Conservation (phyloP, 208 protist species). For the Herpetomonas samuelpessoai region DNA sequence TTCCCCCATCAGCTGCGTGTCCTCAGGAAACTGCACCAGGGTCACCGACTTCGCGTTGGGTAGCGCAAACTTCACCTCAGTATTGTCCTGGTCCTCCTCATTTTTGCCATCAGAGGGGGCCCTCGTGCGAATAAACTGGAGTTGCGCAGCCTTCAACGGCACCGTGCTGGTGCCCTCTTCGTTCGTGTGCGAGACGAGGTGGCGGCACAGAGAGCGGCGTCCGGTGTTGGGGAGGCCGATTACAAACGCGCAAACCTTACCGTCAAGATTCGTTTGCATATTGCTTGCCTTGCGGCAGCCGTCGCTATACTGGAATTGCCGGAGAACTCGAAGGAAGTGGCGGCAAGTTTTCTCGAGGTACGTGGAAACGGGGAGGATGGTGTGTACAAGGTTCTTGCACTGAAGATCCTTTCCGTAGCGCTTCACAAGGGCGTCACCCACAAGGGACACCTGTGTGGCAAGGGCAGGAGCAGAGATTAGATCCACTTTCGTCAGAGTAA, state of each 20-base stretch:
- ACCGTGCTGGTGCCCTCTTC: constrained; percentile 64
- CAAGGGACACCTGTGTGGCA: constrained; percentile 70
- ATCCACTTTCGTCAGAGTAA: constrained; percentile 80
- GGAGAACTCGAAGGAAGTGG: constrained; percentile 60
- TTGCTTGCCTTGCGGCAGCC: constrained; percentile 34
- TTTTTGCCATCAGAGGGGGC: constrained; percentile 3
- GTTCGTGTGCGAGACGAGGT: constrained; percentile 37
- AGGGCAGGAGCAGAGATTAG: constrained; percentile 70
- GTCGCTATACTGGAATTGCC: constrained; percentile 66
- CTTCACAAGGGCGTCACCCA: constrained; percentile 52
- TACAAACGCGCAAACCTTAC: constrained; percentile 79
- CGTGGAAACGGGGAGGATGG: constrained; percentile 61
- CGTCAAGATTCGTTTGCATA: constrained; percentile 62
- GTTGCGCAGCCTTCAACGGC: constrained; percentile 65
- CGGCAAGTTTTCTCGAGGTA: constrained; percentile 51
- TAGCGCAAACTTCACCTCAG: constrained; percentile 64
- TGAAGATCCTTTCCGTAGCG: constrained; percentile 50
- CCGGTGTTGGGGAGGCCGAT: constrained; percentile 83
- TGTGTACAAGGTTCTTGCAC: constrained; percentile 34
- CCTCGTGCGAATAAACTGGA: constrained; percentile 61
- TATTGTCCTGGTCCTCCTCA: constrained; percentile 27
- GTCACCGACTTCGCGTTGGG: constrained; percentile 82
- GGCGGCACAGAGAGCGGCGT: constrained; percentile 55
- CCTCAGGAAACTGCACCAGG: constrained; percentile 74
- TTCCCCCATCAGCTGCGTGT: constrained; percentile 47